Percentiles rank a stretch among this genome's conserved stretches.
Conservation (phyloP, 768 basidiomycete genomes). For the Suillus tomentosus region DNA sequence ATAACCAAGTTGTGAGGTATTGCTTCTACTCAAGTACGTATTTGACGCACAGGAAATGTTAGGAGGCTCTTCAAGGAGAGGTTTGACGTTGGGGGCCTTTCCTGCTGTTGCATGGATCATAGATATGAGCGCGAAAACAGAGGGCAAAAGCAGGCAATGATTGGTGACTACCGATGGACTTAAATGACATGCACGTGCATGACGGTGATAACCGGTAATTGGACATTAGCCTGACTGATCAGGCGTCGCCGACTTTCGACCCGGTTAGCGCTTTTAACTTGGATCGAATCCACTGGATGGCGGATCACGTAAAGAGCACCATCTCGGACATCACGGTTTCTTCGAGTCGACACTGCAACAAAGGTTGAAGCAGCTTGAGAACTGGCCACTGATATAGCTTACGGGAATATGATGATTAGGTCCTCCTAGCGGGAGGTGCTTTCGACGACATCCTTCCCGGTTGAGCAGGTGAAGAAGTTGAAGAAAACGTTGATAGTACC, state of each 20-base stretch:
- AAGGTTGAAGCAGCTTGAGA: background rate
- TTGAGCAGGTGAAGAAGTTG: too few relatives aligned
- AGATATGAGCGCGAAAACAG: background rate
- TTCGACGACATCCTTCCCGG: too few relatives aligned
- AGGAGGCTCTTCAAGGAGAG: slow-evolving; percentile 39
- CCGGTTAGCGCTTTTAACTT: background rate
- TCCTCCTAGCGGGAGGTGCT: too few relatives aligned
- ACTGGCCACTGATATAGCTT: too few relatives aligned
- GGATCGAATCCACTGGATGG: background rate
- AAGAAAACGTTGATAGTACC: too few relatives aligned
- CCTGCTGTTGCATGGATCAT: slow-evolving; percentile 10
- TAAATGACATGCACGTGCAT: background rate
- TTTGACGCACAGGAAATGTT: slow-evolving; percentile 39
- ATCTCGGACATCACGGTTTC: background rate
- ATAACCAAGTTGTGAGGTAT: background rate
- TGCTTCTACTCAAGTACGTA: background rate
- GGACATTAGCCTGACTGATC: background rate
- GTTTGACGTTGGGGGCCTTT: slow-evolving; percentile 27
- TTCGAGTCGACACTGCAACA: too few relatives aligned
- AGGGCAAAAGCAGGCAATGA: background rate
- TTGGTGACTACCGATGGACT: background rate
- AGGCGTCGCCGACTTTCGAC: background rate
- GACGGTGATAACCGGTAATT: background rate
- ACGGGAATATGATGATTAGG: too few relatives aligned
- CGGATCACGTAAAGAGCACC: background rate